Percentiles rank a stretch among this genome's conserved stretches.
These are phyloP conservation scores for Desmodesmus armatus DNA, from an alignment of 139 green algal genomes.

Conservation along the genomic window DNA sequence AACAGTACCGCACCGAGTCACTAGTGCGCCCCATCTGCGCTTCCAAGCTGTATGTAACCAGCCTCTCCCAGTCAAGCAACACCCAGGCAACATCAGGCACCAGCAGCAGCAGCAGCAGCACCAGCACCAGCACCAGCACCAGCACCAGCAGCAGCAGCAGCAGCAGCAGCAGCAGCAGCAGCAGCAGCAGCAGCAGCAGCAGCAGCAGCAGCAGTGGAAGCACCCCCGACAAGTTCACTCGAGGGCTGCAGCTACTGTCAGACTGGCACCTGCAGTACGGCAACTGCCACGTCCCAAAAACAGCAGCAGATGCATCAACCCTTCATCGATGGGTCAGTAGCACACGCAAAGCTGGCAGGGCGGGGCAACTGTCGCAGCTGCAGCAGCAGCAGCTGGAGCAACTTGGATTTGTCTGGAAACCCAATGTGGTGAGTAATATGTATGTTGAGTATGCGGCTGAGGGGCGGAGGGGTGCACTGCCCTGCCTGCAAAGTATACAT, in stretches of 20 bases:
- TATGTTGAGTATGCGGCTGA: no score
- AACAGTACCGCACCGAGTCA: no score
- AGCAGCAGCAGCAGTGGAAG: neutral
- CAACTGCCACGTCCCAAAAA: slow-evolving; percentile 14
- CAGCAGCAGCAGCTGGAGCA: slow-evolving; percentile 21
- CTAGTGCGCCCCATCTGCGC: no score
- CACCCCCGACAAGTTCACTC: no score
- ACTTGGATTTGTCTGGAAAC: slow-evolving; percentile 22
- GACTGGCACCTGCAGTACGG: neutral
- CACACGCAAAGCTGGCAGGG: neutral
- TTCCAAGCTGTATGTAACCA: no score
- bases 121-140: no score
- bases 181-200: neutral
- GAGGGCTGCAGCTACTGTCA: slow-evolving; percentile 6
- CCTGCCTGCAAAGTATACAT: neutral
- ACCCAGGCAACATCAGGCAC: no score
- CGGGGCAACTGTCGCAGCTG: neutral
- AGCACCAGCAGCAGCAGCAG: no score
- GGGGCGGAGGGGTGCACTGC: no score
- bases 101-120: no score
- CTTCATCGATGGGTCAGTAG: neutral
- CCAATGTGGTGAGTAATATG: slow-evolving; percentile 21
- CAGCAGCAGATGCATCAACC: slow-evolving; percentile 7
- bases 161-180: neutral
- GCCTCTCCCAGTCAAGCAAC: no score